phyloP scores from a whole-genome alignment of 768 basidiomycete species.

The Lyophyllum decastes region DNA sequence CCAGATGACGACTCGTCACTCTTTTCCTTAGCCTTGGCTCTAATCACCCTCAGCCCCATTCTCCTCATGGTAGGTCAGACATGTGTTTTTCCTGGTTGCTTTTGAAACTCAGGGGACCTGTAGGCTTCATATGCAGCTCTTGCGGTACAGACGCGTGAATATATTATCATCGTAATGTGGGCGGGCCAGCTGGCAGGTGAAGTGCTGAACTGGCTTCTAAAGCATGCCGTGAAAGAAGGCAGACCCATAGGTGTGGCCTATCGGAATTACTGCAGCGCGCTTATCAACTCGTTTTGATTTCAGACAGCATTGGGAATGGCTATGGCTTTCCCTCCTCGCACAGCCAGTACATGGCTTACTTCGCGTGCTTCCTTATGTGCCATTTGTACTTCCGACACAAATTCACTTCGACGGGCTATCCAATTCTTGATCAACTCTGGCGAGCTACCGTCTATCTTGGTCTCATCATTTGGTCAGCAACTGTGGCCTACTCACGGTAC shows the following conservation, averaged over 20 bases:
- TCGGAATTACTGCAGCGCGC: neutral
- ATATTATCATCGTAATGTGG: conserved; percentile 84
- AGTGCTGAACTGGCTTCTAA: conserved; percentile 67
- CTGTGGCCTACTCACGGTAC: conserved; percentile 82
- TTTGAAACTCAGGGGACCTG: neutral
- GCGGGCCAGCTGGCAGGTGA: conserved; percentile 76
- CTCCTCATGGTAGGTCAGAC: conserved; percentile 60
- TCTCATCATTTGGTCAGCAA: conserved; percentile 55
- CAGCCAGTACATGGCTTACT: conserved; percentile 90
- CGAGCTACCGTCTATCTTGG: conserved; percentile 46
- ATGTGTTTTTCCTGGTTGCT: conserved; percentile 1
- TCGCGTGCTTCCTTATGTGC: conserved; percentile 72
- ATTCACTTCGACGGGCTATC: conserved; percentile 54
- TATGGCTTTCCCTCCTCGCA: conserved; percentile 91
- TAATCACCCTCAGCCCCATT: conserved; percentile 70
- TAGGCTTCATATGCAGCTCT: conserved; percentile 82
- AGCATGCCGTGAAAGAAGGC: conserved; percentile 65
- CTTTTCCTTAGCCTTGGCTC: conserved; percentile 56
- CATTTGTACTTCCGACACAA: conserved; percentile 74
- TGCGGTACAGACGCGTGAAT: conserved; percentile 74
- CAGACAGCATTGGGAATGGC: conserved; percentile 64
- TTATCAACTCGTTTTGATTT: neutral
- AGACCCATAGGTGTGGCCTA: conserved; percentile 60
- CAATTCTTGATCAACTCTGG: conserved; percentile 53
- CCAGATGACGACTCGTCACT: conserved; percentile 64